Percentiles rank a stretch among this genome's conserved stretches.
phyloP scores from a whole-genome alignment of 192 early-diverging fungal genomes.

The Backusella parvicylindrica region DNA sequence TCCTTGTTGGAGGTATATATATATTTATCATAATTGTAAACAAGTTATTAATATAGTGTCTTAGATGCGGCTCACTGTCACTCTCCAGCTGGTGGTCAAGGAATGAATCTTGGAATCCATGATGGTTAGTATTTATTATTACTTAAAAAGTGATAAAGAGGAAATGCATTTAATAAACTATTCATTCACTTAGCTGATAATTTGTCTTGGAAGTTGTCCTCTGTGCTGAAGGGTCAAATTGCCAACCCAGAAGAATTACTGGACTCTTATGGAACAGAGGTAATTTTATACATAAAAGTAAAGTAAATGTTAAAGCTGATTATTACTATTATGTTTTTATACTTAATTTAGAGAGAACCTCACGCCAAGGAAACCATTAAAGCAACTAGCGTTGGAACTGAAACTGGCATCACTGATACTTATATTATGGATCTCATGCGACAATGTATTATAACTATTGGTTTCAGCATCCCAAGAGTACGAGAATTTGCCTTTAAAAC shows the following conservation, averaged over 20 bases:
- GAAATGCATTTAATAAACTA: not conserved
- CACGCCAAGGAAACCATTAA: not conserved
- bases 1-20: slow-evolving; percentile 30
- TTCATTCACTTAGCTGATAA: slow-evolving; percentile 27
- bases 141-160: not conserved
- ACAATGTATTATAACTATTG: not conserved
- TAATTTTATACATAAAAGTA: not conserved
- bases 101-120: slow-evolving; percentile 41
- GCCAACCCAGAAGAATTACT: slow-evolving; percentile 24
- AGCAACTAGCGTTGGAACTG: not conserved
- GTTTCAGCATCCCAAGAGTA: not conserved
- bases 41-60: not conserved
- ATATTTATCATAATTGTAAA: not conserved
- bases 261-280: slow-evolving; percentile 37
- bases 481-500: not conserved
- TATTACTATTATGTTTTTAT: too few species aligned
- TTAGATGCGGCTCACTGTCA: slow-evolving; percentile 35
- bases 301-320: not conserved
- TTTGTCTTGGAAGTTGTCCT: slow-evolving; percentile 46
- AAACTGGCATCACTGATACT: not conserved
- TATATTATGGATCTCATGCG: not conserved
- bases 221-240: slow-evolving; percentile 29
- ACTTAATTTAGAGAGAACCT: not conserved
- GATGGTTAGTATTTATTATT: slow-evolving; percentile 26
- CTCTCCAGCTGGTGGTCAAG: slow-evolving; percentile 32